Evolutionary conservation across 2,329 filamentous ascomycete species (phyloP), one percentile per base, ranked within the genome.

Genomic region (Lachnellula cervina): DNA sequence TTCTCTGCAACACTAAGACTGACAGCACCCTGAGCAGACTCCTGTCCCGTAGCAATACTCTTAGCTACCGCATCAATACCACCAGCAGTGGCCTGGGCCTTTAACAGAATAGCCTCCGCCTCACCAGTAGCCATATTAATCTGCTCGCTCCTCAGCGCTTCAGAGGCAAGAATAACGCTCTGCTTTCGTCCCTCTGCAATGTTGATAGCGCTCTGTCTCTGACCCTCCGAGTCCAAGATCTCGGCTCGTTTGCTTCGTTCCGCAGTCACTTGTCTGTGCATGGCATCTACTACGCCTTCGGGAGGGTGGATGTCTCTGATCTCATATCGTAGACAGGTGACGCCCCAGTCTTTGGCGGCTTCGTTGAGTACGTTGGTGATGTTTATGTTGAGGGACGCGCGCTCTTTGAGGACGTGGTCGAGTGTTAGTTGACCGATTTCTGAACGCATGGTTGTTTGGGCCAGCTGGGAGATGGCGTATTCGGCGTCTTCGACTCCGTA

Each of bases 291-390:
- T 13, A 99, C 94, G 49, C 88, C 88, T 34, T 87, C 89, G 1
- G 94, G 94, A 0, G 94, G 94, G 74, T 99, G 94, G 68, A 99
- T 99, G 73, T 99, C 94, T 64, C 94, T 83, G 71, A 99, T 99
- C 75, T 99, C 94, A 77, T 99, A 99, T 56, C 94, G 88, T 59
- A 99, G 80, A 70, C 94, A 99, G 35, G 90, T 90, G 19, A 99
- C 90, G 57, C 94, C 94, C 94, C 94, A 99, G 52, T 93, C 93
- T 67, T 95, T 88, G 4, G 94, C 93, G 1, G 94, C 94, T 72
- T 97, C 93, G 72, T 99, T 99, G 80, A 99, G 97, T 44, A 94
- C 93, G 55, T 90, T 87, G n/a, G 94, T 97, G 71, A 99, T 99
- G 76, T 99, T 97, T 62, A 85, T 91, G 78, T 99, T 99, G 64